Percentiles rank a stretch among this genome's conserved stretches.
Conservation (phyloP, 176 grass and related monocot genomes). For the Typha latifolia region DNA sequence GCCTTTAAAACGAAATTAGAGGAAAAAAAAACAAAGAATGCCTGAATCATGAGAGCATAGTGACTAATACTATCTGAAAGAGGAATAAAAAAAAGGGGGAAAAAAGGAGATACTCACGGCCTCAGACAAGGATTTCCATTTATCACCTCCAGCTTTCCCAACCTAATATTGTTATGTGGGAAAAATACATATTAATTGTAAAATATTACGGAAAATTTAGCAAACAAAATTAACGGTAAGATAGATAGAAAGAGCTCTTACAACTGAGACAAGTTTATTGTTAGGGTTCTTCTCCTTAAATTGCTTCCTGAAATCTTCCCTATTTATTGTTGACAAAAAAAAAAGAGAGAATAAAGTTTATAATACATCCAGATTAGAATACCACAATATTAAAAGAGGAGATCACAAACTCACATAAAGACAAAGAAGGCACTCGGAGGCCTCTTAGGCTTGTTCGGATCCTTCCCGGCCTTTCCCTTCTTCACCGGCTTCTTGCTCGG, state of each 20-base stretch:
- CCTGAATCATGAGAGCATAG: too few species aligned
- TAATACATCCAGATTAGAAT: neutral
- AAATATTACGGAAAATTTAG: neutral
- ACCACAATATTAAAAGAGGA: neutral
- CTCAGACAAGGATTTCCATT: slow-evolving; percentile 88
- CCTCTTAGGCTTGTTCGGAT: slow-evolving; percentile 92
- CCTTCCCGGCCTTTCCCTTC: slow-evolving; percentile 62
- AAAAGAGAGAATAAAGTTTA: neutral
- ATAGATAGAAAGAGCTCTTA: slow-evolving; percentile 12
- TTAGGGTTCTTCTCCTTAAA: slow-evolving; percentile 96
- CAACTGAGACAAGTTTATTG: slow-evolving; percentile 73
- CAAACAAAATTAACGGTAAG: neutral
- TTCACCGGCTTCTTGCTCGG: slow-evolving; percentile 26
- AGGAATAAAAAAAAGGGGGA: too few species aligned
- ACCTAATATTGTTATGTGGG: slow-evolving; percentile 37
- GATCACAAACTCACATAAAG: slow-evolving; percentile 39
- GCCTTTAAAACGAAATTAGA: too few species aligned
- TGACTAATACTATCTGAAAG: too few species aligned
- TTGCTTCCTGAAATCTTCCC: slow-evolving; percentile 88
- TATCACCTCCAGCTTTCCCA: slow-evolving; percentile 81
- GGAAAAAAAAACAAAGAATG: too few species aligned
- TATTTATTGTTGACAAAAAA: slow-evolving; percentile 9
- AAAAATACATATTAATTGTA: neutral
- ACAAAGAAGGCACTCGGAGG: slow-evolving; percentile 85
- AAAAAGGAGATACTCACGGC: slow-evolving; percentile 27